Percentiles rank a stretch among this genome's conserved stretches.
These are phyloP conservation scores for Ophiostoma piceae DNA, from an alignment of 2,329 filamentous ascomycete genomes.

Conservation along the genomic window DNA sequence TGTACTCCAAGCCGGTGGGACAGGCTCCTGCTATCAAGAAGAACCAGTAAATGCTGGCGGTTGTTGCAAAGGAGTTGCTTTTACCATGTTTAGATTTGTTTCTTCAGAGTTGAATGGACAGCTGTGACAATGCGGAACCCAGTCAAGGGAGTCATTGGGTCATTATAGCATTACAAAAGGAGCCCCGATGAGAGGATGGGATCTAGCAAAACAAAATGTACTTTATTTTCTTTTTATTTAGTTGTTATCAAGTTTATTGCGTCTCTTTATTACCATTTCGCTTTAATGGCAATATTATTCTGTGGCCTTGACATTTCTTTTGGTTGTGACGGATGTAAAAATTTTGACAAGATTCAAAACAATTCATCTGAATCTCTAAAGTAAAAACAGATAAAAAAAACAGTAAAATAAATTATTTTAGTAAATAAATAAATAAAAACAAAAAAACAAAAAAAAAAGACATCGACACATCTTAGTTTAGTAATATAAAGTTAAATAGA, in stretches of 20 bases:
- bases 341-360: too few relatives aligned
- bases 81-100: not conserved
- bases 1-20: slow-evolving; percentile 58
- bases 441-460: too few relatives aligned
- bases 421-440: too few relatives aligned
- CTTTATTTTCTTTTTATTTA: not conserved
- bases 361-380: too few relatives aligned
- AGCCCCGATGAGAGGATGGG: not conserved
- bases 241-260: not conserved
- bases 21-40: slow-evolving; percentile 40
- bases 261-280: not conserved
- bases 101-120: not conserved
- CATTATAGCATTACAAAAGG: not conserved
- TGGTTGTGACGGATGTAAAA: too few relatives aligned
- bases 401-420: too few relatives aligned
- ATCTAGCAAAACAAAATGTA: slow-evolving; percentile 11
- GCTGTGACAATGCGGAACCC: not conserved
- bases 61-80: not conserved
- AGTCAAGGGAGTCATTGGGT: not conserved
- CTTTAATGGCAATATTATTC: too few relatives aligned
- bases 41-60: slow-evolving; percentile 37
- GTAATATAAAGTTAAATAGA: not conserved
- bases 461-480: not conserved
- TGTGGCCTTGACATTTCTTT: too few relatives aligned
- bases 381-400: too few relatives aligned